A percentile compares a stretch with the other conserved stretches of the same genome.
These are phyloP conservation scores for Aspergillus haitiensis DNA, from an alignment of 495 filamentous ascomycete genomes.

Conservation along the genomic window DNA sequence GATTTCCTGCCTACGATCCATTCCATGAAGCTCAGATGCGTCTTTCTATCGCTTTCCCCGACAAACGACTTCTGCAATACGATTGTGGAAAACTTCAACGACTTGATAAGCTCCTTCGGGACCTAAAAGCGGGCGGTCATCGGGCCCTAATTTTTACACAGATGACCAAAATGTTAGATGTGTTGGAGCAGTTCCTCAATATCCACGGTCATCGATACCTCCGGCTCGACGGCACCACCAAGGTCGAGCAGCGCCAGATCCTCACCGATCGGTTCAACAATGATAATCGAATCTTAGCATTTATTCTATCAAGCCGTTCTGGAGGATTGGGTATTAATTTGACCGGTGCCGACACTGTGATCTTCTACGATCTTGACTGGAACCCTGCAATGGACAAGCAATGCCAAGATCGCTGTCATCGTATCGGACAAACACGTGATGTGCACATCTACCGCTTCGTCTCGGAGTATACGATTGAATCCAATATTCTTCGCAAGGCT, in stretches of 20 bases:
- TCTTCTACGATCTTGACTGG: conserved; percentile 99
- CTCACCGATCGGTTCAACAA: conserved; percentile 97
- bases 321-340: conserved; percentile 98
- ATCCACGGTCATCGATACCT: conserved; percentile 97
- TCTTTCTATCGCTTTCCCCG: conserved; percentile 92
- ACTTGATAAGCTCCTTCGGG: conserved; percentile 81
- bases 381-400: conserved; percentile 99
- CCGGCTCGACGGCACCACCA: conserved; percentile 90
- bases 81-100: conserved; percentile 97
- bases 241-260: conserved; percentile 92
- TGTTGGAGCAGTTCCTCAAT: conserved; percentile 96
- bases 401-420: conserved; percentile 96
- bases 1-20: conserved; percentile 67
- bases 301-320: conserved; percentile 94
- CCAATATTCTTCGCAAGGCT: conserved; percentile 94
- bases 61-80: conserved; percentile 91
- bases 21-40: conserved; percentile 95
- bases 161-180: conserved; percentile 98
- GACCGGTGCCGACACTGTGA: conserved; percentile 89
- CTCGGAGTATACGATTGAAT: conserved; percentile 96
- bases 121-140: conserved; percentile 85
- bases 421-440: conserved; percentile 96
- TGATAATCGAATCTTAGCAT: conserved; percentile 84
- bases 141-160: conserved; percentile 97
- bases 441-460: conserved; percentile 98